Percentiles rank a stretch among this genome's conserved stretches.
Conservation (phyloP, 2,329 filamentous ascomycete genomes). For the Apiospora pterosperma region DNA sequence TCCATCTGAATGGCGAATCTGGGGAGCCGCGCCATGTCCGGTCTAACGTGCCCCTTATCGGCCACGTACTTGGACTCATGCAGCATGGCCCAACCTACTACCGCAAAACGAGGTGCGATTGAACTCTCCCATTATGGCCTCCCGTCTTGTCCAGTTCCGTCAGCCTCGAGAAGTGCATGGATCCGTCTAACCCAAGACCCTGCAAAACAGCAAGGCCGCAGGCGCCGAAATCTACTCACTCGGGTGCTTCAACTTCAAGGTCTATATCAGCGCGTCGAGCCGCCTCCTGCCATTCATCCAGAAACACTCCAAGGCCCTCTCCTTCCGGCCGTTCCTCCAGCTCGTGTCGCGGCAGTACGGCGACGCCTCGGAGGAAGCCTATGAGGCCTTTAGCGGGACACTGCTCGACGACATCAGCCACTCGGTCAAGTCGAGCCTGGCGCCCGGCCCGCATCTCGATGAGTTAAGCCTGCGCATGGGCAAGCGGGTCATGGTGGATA, state of each 20-base stretch:
- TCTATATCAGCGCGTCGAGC: constrained; percentile 3
- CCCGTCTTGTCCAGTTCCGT: no score
- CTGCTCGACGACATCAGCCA: constrained; percentile 11
- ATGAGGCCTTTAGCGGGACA: not conserved
- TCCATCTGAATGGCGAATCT: no score
- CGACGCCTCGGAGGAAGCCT: not conserved
- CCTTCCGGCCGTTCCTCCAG: constrained; percentile 5
- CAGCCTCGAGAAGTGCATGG: no score
- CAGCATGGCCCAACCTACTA: no score
- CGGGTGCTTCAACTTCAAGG: not conserved
- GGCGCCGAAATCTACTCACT: not conserved
- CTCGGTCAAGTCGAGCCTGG: not conserved
- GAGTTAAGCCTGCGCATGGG: constrained; percentile 14
- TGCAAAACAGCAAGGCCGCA: not conserved
- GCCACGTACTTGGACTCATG: no score
- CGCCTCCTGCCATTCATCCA: constrained; percentile 5
- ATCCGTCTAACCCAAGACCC: no score
- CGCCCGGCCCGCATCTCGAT: constrained; percentile 4
- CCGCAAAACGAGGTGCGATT: no score
- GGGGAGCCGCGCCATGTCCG: no score
- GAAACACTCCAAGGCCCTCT: constrained; percentile 5
- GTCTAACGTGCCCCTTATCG: no score
- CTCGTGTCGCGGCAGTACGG: not conserved
- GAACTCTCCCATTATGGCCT: no score
- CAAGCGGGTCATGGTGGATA: constrained; percentile 8